A percentile compares a stretch with the other conserved stretches of the same genome.
Evolutionary conservation across 2,329 filamentous ascomycete species (phyloP).

Genomic region (Aspergillus ochraceoroseus): DNA sequence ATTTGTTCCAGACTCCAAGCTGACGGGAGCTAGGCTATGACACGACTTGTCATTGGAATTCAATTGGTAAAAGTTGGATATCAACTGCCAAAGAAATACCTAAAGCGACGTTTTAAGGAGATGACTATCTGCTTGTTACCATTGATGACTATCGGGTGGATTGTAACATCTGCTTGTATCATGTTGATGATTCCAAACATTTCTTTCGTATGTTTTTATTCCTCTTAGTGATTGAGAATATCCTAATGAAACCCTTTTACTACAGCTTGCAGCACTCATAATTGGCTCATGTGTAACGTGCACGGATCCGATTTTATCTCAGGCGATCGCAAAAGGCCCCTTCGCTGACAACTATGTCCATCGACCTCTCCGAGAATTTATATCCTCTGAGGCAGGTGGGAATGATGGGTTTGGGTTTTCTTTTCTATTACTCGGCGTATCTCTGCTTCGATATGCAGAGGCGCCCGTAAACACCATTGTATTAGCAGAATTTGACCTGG

Average conservation of each 20-base stretch:
- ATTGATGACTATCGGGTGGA: constrained; percentile 60
- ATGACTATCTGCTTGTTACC: constrained; percentile 54
- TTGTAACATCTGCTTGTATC: constrained; percentile 54
- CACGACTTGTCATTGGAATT: constrained; percentile 58
- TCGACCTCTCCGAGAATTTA: constrained; percentile 55
- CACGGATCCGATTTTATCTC: constrained; percentile 59
- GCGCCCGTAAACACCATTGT: constrained; percentile 21
- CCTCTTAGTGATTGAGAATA: neutral
- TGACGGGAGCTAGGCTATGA: constrained; percentile 40
- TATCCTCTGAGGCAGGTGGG: constrained; percentile 58
- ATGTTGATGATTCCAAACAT: constrained; percentile 53
- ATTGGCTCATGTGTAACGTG: constrained; percentile 59
- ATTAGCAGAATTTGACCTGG: constrained; percentile 19
- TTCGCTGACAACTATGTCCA: constrained; percentile 60
- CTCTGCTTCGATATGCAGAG: constrained; percentile 53
- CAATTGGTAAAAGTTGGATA: constrained; percentile 61
- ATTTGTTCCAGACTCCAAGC: neutral
- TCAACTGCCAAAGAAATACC: constrained; percentile 56
- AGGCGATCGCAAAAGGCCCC: constrained; percentile 58
- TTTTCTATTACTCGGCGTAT: constrained; percentile 56
- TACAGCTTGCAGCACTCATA: constrained; percentile 49
- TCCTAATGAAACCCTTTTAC: neutral
- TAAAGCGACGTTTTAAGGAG: constrained; percentile 48
- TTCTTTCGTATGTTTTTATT: constrained; percentile 37
- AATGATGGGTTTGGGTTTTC: constrained; percentile 62